Percentiles rank a stretch among this genome's conserved stretches.
Conservation (phyloP, 805 yeast species). For the Myxozyma sirexii region DNA sequence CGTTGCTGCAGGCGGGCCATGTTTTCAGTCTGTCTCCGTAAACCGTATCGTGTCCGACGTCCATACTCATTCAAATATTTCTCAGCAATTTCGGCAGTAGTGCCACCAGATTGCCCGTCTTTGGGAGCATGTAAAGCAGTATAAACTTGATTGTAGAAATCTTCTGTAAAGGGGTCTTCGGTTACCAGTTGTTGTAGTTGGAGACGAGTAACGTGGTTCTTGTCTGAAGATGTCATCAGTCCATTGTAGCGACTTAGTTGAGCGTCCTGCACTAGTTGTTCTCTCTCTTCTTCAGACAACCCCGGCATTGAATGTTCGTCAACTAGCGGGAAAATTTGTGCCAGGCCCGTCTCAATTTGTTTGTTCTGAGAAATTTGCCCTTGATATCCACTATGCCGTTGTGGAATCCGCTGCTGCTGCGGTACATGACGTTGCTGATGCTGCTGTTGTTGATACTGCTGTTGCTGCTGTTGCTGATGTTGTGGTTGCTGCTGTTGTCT, state of each 20-base stretch:
- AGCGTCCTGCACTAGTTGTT: constrained; percentile 62
- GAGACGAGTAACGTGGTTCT: constrained; percentile 90
- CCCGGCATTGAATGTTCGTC: background rate
- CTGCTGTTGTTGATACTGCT: background rate
- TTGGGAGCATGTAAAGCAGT: constrained; percentile 61
- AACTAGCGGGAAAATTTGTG: background rate
- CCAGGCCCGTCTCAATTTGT: background rate
- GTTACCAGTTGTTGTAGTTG: constrained; percentile 95
- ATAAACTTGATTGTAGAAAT: constrained; percentile 91
- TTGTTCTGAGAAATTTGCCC: background rate
- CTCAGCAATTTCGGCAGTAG: constrained; percentile 27
- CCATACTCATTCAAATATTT: constrained; percentile 33
- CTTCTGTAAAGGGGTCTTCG: constrained; percentile 96
- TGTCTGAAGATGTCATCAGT: constrained; percentile 95
- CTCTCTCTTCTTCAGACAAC: constrained; percentile 9
- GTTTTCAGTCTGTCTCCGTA: constrained; percentile 51
- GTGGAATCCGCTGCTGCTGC: constrained; percentile 14
- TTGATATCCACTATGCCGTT: background rate
- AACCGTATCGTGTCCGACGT: constrained; percentile 35
- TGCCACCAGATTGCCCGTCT: constrained; percentile 19
- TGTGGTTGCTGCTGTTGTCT: background rate
- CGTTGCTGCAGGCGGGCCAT: constrained; percentile 96
- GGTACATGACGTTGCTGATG: constrained; percentile 27
- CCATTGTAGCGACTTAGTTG: constrained; percentile 75
- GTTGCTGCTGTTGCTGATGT: constrained; percentile 13